Evolutionary conservation across 73 alveolate genomes (phyloP).

Genomic region (Stentor roeselii): DNA sequence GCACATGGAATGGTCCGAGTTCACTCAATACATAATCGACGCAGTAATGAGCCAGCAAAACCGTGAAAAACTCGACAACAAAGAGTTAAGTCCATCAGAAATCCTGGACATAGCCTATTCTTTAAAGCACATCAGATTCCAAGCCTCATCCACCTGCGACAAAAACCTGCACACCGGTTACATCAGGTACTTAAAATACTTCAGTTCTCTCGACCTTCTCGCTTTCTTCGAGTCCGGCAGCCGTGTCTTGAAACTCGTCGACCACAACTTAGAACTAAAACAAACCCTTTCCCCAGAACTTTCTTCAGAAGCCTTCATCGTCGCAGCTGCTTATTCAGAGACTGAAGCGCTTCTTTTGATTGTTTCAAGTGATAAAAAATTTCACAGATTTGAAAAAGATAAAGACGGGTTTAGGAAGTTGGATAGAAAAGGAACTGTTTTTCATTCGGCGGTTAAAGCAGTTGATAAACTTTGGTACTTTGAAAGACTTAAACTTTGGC

Average conservation of each 20-base stretch:
- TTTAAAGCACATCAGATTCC: slow-evolving; percentile 55
- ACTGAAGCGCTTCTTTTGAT: slow-evolving; percentile 44
- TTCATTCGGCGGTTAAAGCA: slow-evolving; percentile 59
- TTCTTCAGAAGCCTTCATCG: slow-evolving; percentile 38
- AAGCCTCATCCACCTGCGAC: slow-evolving; percentile 44
- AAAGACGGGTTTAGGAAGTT: slow-evolving; percentile 29
- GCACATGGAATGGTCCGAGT: slow-evolving; percentile 97
- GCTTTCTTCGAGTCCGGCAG: slow-evolving; percentile 61
- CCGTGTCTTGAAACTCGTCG: slow-evolving; percentile 54
- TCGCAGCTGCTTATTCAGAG: slow-evolving; percentile 49
- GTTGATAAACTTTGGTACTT: slow-evolving; percentile 86
- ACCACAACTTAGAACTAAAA: slow-evolving; percentile 49
- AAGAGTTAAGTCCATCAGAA: slow-evolving; percentile 60
- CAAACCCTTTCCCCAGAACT: slow-evolving; percentile 40
- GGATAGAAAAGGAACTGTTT: slow-evolving; percentile 34
- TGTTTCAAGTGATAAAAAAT: slow-evolving; percentile 51
- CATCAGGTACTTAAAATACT: slow-evolving; percentile 41
- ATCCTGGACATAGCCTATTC: slow-evolving; percentile 67
- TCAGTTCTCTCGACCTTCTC: slow-evolving; percentile 44
- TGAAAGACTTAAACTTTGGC: slow-evolving; percentile 72
- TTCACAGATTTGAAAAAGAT: slow-evolving; percentile 46
- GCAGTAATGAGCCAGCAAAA: slow-evolving; percentile 88
- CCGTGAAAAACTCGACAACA: slow-evolving; percentile 43
- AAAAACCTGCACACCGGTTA: slow-evolving; percentile 36
- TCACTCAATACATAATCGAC: slow-evolving; percentile 93